Evolutionary conservation across 306 rosid genomes (phyloP), one percentile per base, ranked within the genome.

Genomic region (Dryas drummondii): DNA sequence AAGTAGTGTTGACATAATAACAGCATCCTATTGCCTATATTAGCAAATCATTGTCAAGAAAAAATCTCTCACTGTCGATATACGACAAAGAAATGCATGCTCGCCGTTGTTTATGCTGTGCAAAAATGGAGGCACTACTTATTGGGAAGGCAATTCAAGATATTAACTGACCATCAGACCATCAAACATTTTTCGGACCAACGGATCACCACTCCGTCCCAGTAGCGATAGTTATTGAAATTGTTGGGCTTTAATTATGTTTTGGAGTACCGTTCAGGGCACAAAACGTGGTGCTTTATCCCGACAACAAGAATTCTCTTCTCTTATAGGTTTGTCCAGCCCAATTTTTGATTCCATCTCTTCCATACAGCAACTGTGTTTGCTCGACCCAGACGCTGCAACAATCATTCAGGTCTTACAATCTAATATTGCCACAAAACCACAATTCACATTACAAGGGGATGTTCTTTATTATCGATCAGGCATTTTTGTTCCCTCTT

Each of bases 231-330:
- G 70, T 0, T 74, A 0, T 1, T 55, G 0, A 74, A 74, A 11
- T 17, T 74, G 0, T 3, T 74, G 4, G 60, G 61, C 2, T 74
- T 47, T 11, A 9, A 73, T 1, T 73, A 45, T 37, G 37, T 10
- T 1, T 5, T 61, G 0, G 27, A 72, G 3, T 72, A 72, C 22
- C 45, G 15, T 0, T 6, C 10, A 0, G 59, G 49, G 2, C 1
- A 0, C 3, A 16, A 0, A 74, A 74, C 3, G 14, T 0, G 51
- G 61, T 61, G 70, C 70, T 0, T 5, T 74, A 0, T 74, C 70
- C 0, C 11, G 19, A 0, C 0, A 46, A 3, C 6, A 8, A 0
- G 3, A 13, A 0, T 0, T 0, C 0, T 26, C 3, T 0, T 1
- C 37, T 4, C 3, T 57, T 8, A 57, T 57, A 6, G 15, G 62